Conservation (phyloP, 331 rosid species). For the Acacia concinna region DNA sequence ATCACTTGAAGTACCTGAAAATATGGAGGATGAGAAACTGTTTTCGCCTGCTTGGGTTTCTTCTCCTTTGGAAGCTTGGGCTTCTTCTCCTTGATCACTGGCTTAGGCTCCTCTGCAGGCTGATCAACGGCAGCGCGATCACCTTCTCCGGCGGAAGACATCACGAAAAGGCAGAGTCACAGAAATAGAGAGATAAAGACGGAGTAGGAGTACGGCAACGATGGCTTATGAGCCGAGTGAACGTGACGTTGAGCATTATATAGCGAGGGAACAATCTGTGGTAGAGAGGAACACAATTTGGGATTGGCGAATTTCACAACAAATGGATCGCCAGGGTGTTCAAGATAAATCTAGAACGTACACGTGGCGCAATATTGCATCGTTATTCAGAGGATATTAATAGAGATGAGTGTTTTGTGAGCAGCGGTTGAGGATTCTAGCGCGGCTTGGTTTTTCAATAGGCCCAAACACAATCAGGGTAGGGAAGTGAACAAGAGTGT, state of each 20-base stretch:
- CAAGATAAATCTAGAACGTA: conserved; percentile 42
- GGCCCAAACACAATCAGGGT: neutral
- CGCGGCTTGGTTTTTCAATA: neutral
- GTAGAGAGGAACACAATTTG: neutral
- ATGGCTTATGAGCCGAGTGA: neutral
- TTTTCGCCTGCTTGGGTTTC: conserved; percentile 56
- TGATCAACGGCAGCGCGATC: conserved; percentile 26
- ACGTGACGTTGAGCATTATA: conserved; percentile 18
- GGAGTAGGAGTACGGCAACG: neutral
- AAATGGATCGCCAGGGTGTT: conserved; percentile 49
- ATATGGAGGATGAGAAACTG: conserved; percentile 80
- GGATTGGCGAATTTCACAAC: conserved; percentile 41
- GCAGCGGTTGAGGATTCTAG: conserved; percentile 26
- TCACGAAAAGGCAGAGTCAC: conserved; percentile 15
- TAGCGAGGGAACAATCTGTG: conserved; percentile 33
- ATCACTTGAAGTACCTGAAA: conserved; percentile 52
- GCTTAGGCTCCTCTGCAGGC: conserved; percentile 37
- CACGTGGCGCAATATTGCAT: conserved; percentile 44
- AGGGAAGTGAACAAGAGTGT: conserved; percentile 31
- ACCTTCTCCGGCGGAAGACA: conserved; percentile 51
- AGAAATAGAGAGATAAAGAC: neutral
- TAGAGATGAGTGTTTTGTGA: neutral
- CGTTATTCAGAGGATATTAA: conserved; percentile 12
- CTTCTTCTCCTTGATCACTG: conserved; percentile 52
- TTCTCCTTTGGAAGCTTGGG: conserved; percentile 51